Percentiles rank a stretch among this genome's conserved stretches.
These are phyloP conservation scores for Hortiboletus flavorubellus DNA, from an alignment of 768 basidiomycete genomes.

Conservation along the genomic window DNA sequence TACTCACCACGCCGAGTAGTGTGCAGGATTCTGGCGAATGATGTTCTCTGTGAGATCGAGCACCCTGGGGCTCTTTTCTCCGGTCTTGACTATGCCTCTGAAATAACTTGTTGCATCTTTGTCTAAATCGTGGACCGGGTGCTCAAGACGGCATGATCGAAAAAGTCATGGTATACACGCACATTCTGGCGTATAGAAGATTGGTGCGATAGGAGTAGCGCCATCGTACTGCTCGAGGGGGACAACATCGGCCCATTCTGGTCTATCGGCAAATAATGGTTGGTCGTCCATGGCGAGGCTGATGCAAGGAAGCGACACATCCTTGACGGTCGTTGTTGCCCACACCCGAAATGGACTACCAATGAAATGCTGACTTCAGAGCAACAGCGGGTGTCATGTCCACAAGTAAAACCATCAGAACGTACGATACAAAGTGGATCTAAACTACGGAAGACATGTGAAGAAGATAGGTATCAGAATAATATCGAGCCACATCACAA, in stretches of 20 bases:
- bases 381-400: not conserved
- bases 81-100: conserved; percentile 71
- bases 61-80: conserved; percentile 78
- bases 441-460: conserved; percentile 20
- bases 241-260: conserved; percentile 76
- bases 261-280: conserved; percentile 53
- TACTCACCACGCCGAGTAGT: conserved; percentile 92
- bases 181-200: conserved; percentile 91
- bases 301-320: not conserved
- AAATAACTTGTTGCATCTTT: conserved; percentile 93
- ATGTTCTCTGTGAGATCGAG: conserved; percentile 86
- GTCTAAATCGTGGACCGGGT: conserved; percentile 47
- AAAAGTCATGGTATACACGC: conserved; percentile 30
- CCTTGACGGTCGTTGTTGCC: not conserved
- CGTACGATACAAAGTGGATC: conserved; percentile 16
- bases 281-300: conserved; percentile 11
- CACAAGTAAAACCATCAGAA: conserved; percentile 7
- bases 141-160: conserved; percentile 5
- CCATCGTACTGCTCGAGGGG: conserved; percentile 83
- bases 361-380: not conserved
- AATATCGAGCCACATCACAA: conserved; percentile 14
- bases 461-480: conserved; percentile 21
- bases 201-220: conserved; percentile 78
- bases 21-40: conserved; percentile 90
- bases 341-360: not conserved